Conservation (phyloP, 1,284 basidiomycete genomes). For the Leccinum pachyderme region DNA sequence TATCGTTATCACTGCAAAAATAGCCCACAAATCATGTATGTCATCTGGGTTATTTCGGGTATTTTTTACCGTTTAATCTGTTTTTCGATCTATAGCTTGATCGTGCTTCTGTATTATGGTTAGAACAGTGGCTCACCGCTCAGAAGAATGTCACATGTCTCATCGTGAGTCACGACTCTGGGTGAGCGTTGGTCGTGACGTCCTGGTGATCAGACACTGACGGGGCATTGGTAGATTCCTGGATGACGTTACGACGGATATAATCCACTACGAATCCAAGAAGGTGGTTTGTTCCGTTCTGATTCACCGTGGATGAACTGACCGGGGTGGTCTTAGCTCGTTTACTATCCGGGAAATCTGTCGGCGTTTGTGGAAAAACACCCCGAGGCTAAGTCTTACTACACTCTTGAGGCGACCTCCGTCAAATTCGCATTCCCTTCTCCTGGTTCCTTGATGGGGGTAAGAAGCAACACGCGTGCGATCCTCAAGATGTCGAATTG, state of each 20-base stretch:
- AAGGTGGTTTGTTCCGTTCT: conserved; percentile 50
- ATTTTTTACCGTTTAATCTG: conserved; percentile 23
- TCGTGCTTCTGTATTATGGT: conserved; percentile 88
- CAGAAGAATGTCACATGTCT: conserved; percentile 88
- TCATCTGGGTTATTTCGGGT: conserved; percentile 24
- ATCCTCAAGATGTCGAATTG: conserved; percentile 93
- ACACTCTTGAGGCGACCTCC: conserved; percentile 91
- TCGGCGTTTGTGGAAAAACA: conserved; percentile 89
- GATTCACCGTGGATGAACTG: conserved; percentile 22
- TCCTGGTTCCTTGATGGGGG: conserved; percentile 96
- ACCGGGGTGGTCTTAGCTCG: conserved; percentile 54
- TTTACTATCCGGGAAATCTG: conserved; percentile 94
- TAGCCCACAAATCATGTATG: conserved; percentile 92
- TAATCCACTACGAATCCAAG: conserved; percentile 97
- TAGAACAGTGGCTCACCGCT: conserved; percentile 85
- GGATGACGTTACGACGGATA: conserved; percentile 96
- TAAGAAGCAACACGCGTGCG: conserved; percentile 93
- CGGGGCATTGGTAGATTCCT: conserved; percentile 64
- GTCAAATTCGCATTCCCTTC: conserved; percentile 98
- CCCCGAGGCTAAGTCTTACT: conserved; percentile 96
- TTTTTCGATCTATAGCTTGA: conserved; percentile 59
- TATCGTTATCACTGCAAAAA: conserved; percentile 20
- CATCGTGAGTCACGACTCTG: conserved; percentile 97
- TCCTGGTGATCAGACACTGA: conserved; percentile 15
- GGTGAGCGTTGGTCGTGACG: conserved; percentile 48